Conservation (phyloP, 495 filamentous ascomycete species). For the Penicillium antarcticum region DNA sequence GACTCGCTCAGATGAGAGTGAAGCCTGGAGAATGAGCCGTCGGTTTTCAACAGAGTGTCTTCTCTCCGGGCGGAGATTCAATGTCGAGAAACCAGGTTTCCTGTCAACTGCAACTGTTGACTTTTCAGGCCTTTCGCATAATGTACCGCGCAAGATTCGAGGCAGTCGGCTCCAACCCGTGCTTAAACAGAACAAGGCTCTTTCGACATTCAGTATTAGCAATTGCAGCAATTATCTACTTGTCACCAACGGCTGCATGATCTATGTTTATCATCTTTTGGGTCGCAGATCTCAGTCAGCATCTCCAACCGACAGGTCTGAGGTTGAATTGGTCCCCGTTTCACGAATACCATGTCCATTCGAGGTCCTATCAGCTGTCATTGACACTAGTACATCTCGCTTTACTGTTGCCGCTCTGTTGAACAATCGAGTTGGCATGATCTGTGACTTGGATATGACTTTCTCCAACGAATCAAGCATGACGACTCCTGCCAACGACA, state of each 20-base stretch:
- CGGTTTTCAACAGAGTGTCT: constrained; percentile 62
- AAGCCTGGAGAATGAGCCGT: constrained; percentile 57
- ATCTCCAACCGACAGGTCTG: constrained; percentile 7
- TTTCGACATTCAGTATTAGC: constrained; percentile 51
- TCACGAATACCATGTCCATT: constrained; percentile 58
- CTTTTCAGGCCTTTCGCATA: constrained; percentile 28
- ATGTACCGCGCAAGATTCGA: constrained; percentile 10
- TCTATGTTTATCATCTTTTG: constrained; percentile 59
- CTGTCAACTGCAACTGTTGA: constrained; percentile 29
- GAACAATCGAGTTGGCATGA: constrained; percentile 58
- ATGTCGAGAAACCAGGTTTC: constrained; percentile 45
- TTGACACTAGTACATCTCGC: constrained; percentile 58
- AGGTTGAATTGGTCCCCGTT: constrained; percentile 39
- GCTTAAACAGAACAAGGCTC: neutral
- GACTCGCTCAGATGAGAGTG: constrained; percentile 26
- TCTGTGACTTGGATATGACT: constrained; percentile 50
- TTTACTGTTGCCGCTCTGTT: constrained; percentile 62
- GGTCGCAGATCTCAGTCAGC: constrained; percentile 19
- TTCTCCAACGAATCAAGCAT: neutral
- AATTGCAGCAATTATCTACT: constrained; percentile 59
- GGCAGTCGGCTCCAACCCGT: neutral
- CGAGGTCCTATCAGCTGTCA: constrained; percentile 57
- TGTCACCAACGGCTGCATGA: constrained; percentile 52
- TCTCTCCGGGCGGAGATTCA: constrained; percentile 45
- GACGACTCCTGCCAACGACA: too few species aligned